Conservation (phyloP, 441 rosid species). For the Bocquillonia castaneifolia region DNA sequence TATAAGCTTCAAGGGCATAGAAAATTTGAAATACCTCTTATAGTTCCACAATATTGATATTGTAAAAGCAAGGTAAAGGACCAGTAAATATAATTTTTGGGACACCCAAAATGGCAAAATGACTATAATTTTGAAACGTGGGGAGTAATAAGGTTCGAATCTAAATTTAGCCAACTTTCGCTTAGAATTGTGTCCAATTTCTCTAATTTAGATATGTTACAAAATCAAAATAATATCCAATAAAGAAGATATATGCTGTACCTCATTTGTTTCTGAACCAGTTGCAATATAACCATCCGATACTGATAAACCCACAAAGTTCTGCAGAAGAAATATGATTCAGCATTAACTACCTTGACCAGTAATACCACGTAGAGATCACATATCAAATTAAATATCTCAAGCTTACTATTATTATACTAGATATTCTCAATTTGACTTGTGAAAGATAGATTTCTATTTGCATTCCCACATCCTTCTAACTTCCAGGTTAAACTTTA, state of each 20-base stretch:
- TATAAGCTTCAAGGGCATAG: not conserved
- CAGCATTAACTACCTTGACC: not conserved
- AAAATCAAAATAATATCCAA: not conserved
- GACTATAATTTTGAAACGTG: no score
- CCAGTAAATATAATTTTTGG: no score
- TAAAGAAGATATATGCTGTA: constrained; percentile 21
- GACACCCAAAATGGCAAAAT: no score
- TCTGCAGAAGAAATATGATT: constrained; percentile 42
- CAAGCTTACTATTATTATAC: not conserved
- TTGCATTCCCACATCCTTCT: not conserved
- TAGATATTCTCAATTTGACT: not conserved
- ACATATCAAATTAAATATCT: not conserved
- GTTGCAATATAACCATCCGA: constrained; percentile 97
- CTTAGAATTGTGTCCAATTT: no score
- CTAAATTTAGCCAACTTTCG: no score
- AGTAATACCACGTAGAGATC: not conserved
- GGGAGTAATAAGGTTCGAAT: no score
- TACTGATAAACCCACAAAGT: constrained; percentile 90
- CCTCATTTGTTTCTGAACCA: constrained; percentile 99
- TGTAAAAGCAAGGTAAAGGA: constrained; percentile 3
- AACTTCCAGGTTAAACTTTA: not conserved
- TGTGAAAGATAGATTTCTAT: no score
- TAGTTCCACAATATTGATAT: not conserved
- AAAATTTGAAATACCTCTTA: not conserved
- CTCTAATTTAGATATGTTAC: no score